Percentiles rank a stretch among this genome's conserved stretches.
Evolutionary conservation across 139 green algal genomes (phyloP).

Genomic region (Pleodorina starrii): DNA sequence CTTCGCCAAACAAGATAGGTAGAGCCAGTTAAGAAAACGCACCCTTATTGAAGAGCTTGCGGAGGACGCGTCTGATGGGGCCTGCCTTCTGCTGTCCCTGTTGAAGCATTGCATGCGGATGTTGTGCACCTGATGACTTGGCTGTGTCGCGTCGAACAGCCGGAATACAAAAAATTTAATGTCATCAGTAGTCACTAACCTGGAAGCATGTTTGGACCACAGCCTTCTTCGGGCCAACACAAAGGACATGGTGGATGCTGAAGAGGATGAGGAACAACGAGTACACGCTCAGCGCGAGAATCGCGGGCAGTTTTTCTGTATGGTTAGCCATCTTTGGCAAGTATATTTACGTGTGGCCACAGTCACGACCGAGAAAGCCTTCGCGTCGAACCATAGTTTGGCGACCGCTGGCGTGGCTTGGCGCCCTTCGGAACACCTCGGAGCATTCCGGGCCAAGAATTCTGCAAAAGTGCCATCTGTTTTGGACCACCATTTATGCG

Average conservation of each 20-base stretch:
- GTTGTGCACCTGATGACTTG: too few species aligned
- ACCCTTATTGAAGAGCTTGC: conserved; percentile 51
- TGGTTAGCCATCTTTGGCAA: conserved; percentile 15
- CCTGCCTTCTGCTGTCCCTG: conserved; percentile 53
- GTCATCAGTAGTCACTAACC: background rate
- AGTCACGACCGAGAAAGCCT: background rate
- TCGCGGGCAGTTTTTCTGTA: conserved; percentile 75
- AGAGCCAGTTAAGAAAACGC: too few species aligned
- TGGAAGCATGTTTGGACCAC: conserved; percentile 56
- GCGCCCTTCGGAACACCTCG: too few species aligned
- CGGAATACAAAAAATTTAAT: too few species aligned
- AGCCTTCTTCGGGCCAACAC: conserved; percentile 46
- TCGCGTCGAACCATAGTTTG: background rate
- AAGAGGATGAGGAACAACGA: conserved; percentile 82
- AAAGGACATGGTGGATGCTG: conserved; percentile 78
- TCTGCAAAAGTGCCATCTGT: too few species aligned
- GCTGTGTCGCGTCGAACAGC: background rate
- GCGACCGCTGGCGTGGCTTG: background rate
- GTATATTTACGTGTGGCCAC: background rate
- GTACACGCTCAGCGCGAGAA: conserved; percentile 84
- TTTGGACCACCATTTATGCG: too few species aligned
- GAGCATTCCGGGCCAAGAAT: too few species aligned
- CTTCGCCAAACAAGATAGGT: too few species aligned
- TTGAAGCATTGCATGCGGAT: background rate
- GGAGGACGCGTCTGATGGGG: background rate